Percentiles rank a stretch among this genome's conserved stretches.
These are phyloP conservation scores for Amanita exitialis DNA, from an alignment of 768 basidiomycete genomes.

Conservation along the genomic window DNA sequence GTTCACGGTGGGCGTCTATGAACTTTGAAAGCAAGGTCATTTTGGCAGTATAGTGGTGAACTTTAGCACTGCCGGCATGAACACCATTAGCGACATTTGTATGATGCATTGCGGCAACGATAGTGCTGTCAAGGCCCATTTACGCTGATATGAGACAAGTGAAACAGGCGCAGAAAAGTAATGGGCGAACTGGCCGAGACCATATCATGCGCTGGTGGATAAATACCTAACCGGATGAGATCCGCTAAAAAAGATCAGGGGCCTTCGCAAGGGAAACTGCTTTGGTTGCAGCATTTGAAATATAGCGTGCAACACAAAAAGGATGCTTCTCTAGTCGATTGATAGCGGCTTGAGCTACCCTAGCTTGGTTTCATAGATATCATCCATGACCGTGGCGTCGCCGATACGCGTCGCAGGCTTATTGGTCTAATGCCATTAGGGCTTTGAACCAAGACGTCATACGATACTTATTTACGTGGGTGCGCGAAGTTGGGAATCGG, in stretches of 20 bases:
- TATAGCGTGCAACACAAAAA: neutral
- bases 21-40: conserved; percentile 23
- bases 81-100: neutral
- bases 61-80: conserved; percentile 1
- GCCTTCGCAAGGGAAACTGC: neutral
- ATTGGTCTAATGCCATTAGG: no score
- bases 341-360: no score
- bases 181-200: neutral
- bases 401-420: no score
- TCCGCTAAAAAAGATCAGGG: conserved; percentile 2
- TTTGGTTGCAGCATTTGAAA: no score
- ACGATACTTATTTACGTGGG: no score
- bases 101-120: conserved; percentile 11
- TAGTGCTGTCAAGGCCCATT: conserved; percentile 18
- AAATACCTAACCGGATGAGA: conserved; percentile 4
- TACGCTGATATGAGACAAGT: conserved; percentile 5
- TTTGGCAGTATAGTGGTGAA: neutral
- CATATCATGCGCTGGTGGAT: neutral
- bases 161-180: neutral
- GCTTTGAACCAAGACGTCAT: no score
- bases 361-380: no score
- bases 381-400: no score
- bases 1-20: conserved; percentile 38
- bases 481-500: no score
- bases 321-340: no score